Percentiles rank a stretch among this genome's conserved stretches.
These are phyloP conservation scores for Biscogniauxia mediterranea DNA, from an alignment of 2,329 filamentous ascomycete genomes.

Conservation along the genomic window DNA sequence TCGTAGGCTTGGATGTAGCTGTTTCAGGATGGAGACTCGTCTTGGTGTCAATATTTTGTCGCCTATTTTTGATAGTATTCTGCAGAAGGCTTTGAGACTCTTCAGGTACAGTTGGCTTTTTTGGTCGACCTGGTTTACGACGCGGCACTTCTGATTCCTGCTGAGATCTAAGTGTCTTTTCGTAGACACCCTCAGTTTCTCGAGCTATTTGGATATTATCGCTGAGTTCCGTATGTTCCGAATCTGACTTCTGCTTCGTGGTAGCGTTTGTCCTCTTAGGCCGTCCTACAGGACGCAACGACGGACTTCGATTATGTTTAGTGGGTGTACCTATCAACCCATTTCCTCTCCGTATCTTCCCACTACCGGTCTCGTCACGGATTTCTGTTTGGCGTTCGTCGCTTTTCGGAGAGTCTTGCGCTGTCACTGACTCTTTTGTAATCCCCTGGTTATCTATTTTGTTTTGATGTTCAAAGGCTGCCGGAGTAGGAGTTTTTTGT, in stretches of 20 bases:
- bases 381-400: neutral
- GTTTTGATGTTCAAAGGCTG: neutral
- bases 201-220: neutral
- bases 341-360: neutral
- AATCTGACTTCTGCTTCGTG: neutral
- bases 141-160: conserved; percentile 5
- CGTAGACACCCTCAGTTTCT: neutral
- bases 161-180: neutral
- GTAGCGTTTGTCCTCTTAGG: neutral
- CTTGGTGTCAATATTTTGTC: neutral
- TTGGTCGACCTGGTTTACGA: conserved; percentile 8
- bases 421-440: neutral
- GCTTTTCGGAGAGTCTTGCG: neutral
- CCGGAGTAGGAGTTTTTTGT: conserved; percentile 7
- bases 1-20: neutral
- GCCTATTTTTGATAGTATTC: neutral
- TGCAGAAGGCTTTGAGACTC: neutral
- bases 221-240: neutral
- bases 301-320: neutral
- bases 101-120: conserved; percentile 4
- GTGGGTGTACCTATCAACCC: neutral
- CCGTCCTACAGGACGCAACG: neutral
- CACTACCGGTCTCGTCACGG: neutral
- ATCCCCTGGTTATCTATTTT: neutral
- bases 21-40: neutral